Percentiles rank a stretch among this genome's conserved stretches.
Conservation (phyloP, 2,329 filamentous ascomycete species). For the Pyricularia pennisetigena region DNA sequence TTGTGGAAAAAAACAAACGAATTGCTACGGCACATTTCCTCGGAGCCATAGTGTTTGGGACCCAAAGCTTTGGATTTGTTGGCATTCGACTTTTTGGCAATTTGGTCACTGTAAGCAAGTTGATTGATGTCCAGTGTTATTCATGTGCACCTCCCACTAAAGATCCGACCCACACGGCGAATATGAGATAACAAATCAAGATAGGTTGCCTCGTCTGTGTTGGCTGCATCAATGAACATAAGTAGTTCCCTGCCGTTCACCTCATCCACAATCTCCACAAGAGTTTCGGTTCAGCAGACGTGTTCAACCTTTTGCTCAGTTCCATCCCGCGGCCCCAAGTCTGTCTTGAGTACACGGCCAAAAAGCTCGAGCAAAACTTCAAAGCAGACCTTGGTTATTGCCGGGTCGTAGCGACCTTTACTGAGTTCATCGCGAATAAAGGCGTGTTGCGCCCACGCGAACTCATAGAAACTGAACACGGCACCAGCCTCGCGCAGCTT, state of each 20-base stretch:
- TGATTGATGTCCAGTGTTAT: neutral
- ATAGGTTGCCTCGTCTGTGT: neutral
- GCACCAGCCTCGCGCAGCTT: conserved; percentile 70
- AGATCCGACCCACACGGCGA: neutral
- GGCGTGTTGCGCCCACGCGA: conserved; percentile 89
- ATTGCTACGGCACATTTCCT: neutral
- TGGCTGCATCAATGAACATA: neutral
- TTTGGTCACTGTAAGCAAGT: neutral
- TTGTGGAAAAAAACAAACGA: neutral
- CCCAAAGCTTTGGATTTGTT: neutral
- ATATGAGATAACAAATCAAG: neutral
- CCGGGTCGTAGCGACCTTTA: conserved; percentile 89
- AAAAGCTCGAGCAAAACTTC: conserved; percentile 86
- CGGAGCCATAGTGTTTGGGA: neutral
- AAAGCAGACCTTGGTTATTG: conserved; percentile 78
- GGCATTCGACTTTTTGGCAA: neutral
- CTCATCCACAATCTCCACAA: neutral
- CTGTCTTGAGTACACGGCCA: conserved; percentile 64
- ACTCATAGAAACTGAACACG: conserved; percentile 75
- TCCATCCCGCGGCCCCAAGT: conserved; percentile 61
- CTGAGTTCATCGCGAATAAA: conserved; percentile 89
- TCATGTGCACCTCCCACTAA: too few species aligned
- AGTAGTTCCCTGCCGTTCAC: neutral
- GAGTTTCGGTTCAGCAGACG: conserved; percentile 45
- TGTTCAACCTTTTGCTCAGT: conserved; percentile 57